Base-by-base conservation (phyloP, 2,329 filamentous ascomycete genomes). In the Aureobasidium sp. region DNA sequence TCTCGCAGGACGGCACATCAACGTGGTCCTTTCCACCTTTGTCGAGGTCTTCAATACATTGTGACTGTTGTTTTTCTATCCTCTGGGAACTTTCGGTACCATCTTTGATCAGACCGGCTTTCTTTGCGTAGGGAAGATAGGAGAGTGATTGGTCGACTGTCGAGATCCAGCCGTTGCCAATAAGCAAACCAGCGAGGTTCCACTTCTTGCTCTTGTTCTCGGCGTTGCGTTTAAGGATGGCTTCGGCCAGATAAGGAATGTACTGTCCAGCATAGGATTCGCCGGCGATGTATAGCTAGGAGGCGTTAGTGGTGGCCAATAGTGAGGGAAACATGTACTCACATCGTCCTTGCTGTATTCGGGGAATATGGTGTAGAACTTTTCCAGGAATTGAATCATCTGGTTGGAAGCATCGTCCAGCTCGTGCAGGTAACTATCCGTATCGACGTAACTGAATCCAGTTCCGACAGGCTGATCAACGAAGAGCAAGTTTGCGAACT, bases 101-200 rank as follows among this genome's bases (percentile, higher is more conserved):
- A 68, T 86, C 84, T 66, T 86, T 71, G 42, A 97, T 75, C 25
- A 99, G 74, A 10, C 85, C 86, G 69, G 86, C 85, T 63, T 92
- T 83, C 72, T 94, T 91, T 47, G 89, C 87, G 69, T 85, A 97
- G 34, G 86, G 83, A 10, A 97, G 78, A 71, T 97, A 97, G 0
- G 93, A 81, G 34, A 88, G 86, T 73, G 97, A 99, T 73, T 99
- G 94, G 53, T 97, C 90, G 8, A 79, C 78, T 1, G 93, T 92
- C 2, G 92, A 89, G 59, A 99, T 93, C 94, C 95, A 99, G 42
- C 93, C 94, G 72, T 99, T 99, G 60, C 95, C 95, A 64, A 99
- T 97, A 39, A 99, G 74, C 25, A 99, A 78, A 9, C 93, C 94
- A 66, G 87, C 83, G 32, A 99, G 77, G 55, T 88, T 87, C 94